Evolutionary conservation across 257 asterid species (phyloP).

Genomic region (Apocynum venetum): DNA sequence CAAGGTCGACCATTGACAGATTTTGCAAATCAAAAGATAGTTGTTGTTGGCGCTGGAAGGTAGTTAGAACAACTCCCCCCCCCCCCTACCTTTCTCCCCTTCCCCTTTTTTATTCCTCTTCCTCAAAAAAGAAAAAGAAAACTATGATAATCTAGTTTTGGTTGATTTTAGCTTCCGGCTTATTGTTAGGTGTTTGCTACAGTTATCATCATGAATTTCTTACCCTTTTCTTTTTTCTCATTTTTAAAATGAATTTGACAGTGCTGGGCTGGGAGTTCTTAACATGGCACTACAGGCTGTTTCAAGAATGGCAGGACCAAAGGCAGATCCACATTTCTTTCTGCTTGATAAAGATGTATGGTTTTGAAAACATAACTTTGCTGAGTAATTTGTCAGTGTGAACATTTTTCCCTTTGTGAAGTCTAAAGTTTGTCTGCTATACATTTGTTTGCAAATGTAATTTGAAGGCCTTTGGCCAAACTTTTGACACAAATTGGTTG

Average conservation of each 20-base stretch:
- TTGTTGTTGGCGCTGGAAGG: conserved; percentile 99
- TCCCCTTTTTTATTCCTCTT: no score
- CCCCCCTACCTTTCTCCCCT: no score
- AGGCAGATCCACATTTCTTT: conserved; percentile 86
- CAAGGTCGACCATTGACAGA: conserved; percentile 90
- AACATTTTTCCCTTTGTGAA: neutral
- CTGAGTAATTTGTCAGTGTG: conserved; percentile 1
- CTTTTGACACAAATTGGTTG: conserved; percentile 21
- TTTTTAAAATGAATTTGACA: conserved; percentile 26
- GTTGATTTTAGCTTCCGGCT: conserved; percentile 6
- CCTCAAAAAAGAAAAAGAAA: no score
- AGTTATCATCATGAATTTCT: neutral
- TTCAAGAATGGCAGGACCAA: conserved; percentile 78
- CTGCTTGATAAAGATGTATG: conserved; percentile 91
- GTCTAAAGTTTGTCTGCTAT: neutral
- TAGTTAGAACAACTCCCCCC: conserved; percentile 16
- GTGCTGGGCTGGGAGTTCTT: conserved; percentile 99
- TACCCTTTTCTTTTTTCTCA: neutral
- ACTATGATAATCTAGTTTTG: conserved; percentile 19
- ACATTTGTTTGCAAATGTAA: neutral
- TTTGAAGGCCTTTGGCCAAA: neutral
- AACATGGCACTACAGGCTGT: conserved; percentile 97
- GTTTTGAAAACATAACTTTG: conserved; percentile 17
- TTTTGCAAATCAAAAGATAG: conserved; percentile 93
- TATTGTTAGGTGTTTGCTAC: neutral